phyloP scores from a whole-genome alignment of 106 monocot genomes.

The Acanthochlamys bracteata region DNA sequence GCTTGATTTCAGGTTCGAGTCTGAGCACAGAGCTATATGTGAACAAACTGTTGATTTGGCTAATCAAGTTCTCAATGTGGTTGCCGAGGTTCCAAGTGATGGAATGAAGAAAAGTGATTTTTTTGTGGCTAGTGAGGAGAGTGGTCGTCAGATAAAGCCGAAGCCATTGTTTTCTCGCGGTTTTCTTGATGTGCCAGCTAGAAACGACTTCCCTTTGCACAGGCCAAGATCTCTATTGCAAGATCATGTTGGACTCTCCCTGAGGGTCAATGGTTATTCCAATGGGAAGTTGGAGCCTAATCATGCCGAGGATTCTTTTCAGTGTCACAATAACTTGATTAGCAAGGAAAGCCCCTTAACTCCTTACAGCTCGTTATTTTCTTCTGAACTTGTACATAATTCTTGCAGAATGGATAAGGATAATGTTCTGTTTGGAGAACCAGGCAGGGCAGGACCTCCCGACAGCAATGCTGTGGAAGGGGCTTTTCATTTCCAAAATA shows the following conservation, averaged over 20 bases:
- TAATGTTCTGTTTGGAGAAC: not conserved
- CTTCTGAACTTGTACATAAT: constrained; percentile 4
- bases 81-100: not conserved
- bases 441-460: not conserved
- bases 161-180: constrained; percentile 23
- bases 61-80: not conserved
- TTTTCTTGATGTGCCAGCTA: constrained; percentile 17
- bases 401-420: not conserved
- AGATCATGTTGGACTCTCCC: not conserved
- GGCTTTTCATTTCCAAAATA: not conserved
- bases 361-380: not conserved
- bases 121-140: not conserved
- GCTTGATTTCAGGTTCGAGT: not conserved
- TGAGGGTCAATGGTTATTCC: constrained; percentile 6
- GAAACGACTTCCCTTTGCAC: not conserved
- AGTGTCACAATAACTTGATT: not conserved
- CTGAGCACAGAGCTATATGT: not conserved
- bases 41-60: not conserved
- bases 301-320: not conserved
- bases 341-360: not conserved
- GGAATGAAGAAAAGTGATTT: not conserved
- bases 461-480: not conserved
- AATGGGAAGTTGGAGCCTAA: constrained; percentile 6
- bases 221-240: not conserved
- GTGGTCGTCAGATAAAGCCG: constrained; percentile 7